phyloP scores from a whole-genome alignment of 2,329 filamentous ascomycete species.

The Phyllosticta capitalensis region DNA sequence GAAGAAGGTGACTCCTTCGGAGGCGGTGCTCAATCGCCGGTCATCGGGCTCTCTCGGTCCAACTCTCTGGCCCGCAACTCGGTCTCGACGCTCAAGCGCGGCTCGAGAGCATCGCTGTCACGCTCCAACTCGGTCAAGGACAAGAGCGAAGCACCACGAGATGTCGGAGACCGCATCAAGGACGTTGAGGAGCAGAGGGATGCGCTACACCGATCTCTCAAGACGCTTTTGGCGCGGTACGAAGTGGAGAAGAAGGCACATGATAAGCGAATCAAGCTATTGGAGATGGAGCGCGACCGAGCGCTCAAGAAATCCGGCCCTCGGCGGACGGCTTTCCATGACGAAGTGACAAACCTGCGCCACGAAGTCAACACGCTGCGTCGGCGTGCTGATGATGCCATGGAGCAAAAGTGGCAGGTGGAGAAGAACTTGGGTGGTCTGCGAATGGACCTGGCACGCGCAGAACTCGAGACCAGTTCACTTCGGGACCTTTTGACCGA shows the following conservation, averaged over 20 bases:
- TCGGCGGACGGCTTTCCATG: conserved; percentile 69
- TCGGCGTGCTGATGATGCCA: conserved; percentile 80
- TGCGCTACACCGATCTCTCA: conserved; percentile 78
- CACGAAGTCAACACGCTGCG: conserved; percentile 78
- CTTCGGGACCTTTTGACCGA: conserved; percentile 69
- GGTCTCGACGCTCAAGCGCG: conserved; percentile 30
- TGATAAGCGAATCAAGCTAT: conserved; percentile 64
- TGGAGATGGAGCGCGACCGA: conserved; percentile 71
- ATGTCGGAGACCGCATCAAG: conserved; percentile 71
- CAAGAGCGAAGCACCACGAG: conserved; percentile 33
- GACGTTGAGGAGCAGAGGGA: conserved; percentile 92
- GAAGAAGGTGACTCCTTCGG: conserved; percentile 42
- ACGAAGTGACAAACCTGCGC: conserved; percentile 68
- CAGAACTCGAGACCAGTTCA: conserved; percentile 84
- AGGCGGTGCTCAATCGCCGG: conserved; percentile 20
- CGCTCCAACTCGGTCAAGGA: conserved; percentile 36
- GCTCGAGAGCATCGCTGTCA: conserved; percentile 38
- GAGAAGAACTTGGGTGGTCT: conserved; percentile 81
- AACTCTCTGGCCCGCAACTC: conserved; percentile 56
- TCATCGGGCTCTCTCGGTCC: conserved; percentile 51
- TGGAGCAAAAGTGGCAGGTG: conserved; percentile 93
- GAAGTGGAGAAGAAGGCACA: conserved; percentile 77
- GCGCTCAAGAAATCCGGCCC: conserved; percentile 61
- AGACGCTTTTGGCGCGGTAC: conserved; percentile 75
- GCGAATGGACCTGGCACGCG: conserved; percentile 94